These are phyloP conservation scores for Colletotrichum orchidophilum DNA, from an alignment of 2,329 filamentous ascomycete genomes.

Conservation along the genomic window DNA sequence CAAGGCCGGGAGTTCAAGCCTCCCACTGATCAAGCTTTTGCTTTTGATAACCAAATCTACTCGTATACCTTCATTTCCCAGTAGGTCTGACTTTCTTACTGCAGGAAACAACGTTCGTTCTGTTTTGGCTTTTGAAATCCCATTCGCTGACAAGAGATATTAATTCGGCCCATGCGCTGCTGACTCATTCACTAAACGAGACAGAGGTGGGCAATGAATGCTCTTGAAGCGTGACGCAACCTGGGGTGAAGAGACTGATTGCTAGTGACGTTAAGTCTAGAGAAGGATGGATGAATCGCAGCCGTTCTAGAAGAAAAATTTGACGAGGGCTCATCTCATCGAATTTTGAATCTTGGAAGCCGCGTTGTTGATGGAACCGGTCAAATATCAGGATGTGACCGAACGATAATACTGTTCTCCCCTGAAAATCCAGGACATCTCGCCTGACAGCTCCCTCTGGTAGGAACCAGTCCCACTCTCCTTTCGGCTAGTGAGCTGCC, in stretches of 20 bases:
- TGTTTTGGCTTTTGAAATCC: no score
- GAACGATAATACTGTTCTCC: background rate
- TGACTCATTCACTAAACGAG: background rate
- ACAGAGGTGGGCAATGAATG: no score
- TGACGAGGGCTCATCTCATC: background rate
- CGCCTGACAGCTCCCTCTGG: background rate
- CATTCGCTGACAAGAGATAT: no score
- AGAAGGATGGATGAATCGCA: background rate
- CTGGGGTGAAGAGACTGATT: background rate
- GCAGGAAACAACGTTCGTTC: no score
- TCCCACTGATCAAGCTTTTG: constrained; percentile 3
- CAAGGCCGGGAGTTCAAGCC: constrained; percentile 21
- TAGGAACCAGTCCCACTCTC: background rate
- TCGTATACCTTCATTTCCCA: no score
- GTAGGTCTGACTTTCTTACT: no score
- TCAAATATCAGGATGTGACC: no score
- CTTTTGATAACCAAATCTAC: background rate
- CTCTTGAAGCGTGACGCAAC: background rate
- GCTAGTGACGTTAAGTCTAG: background rate
- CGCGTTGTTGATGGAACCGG: background rate
- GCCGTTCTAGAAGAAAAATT: no score
- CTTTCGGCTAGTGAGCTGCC: constrained; percentile 6
- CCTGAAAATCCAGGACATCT: constrained; percentile 6
- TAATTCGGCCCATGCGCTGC: no score
- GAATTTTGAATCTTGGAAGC: background rate